Percentiles rank a stretch among this genome's conserved stretches.
phyloP scores from a whole-genome alignment of 257 asterid species.

The Euphrasia confusa region DNA sequence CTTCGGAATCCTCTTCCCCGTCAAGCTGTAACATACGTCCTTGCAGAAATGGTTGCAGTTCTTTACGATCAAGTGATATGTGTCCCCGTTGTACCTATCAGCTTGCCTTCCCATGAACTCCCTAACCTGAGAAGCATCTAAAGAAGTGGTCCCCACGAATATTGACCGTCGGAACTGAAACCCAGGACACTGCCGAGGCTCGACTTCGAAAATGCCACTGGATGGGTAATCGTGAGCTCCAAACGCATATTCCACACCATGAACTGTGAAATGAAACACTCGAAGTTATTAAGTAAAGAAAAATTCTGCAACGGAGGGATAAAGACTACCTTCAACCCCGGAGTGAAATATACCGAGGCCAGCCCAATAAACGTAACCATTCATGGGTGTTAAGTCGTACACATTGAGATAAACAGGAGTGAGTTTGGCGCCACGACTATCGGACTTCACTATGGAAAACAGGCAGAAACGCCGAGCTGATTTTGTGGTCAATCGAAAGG shows the following conservation, averaged over 20 bases:
- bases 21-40: slow-evolving; percentile 72
- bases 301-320: background rate
- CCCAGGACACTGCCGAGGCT: slow-evolving; percentile 91
- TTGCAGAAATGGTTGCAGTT: slow-evolving; percentile 96
- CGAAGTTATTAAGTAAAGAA: too few relatives aligned
- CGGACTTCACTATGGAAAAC: slow-evolving; percentile 71
- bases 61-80: slow-evolving; percentile 84
- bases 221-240: slow-evolving; percentile 87
- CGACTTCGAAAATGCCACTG: slow-evolving; percentile 94
- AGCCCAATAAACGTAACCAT: slow-evolving; percentile 90
- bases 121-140: slow-evolving; percentile 60
- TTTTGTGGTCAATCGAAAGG: slow-evolving; percentile 51
- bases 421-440: slow-evolving; percentile 43
- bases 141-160: slow-evolving; percentile 61
- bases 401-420: slow-evolving; percentile 82
- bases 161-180: slow-evolving; percentile 80
- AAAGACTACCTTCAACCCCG: slow-evolving; percentile 32
- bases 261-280: slow-evolving; percentile 50
- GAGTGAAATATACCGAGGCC: slow-evolving; percentile 95
- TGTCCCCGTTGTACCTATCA: slow-evolving; percentile 73
- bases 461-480: slow-evolving; percentile 69
- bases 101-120: slow-evolving; percentile 83
- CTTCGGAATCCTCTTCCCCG: slow-evolving; percentile 74
- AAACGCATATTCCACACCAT: slow-evolving; percentile 89
- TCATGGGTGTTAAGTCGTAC: slow-evolving; percentile 79